Evolutionary conservation across 495 filamentous ascomycete genomes (phyloP).

Genomic region (Penicillium angulare): DNA sequence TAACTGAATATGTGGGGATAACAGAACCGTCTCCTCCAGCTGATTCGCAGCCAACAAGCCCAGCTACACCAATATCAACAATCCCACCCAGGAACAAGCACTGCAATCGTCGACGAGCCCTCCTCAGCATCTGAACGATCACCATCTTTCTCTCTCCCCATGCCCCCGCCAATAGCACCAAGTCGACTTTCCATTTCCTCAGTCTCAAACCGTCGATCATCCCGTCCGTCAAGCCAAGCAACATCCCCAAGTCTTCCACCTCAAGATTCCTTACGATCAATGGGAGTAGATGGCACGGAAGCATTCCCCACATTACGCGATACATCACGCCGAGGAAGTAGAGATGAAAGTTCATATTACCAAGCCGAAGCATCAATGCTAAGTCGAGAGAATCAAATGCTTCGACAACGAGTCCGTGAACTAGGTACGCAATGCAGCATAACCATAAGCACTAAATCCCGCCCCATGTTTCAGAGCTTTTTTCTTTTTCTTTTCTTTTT

Average conservation of each 20-base stretch:
- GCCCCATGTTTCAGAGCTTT: too few relatives aligned
- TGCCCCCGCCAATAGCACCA: constrained; percentile 31
- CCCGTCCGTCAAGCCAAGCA: constrained; percentile 34
- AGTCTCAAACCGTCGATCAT: constrained; percentile 52
- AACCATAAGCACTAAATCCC: neutral
- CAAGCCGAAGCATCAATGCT: constrained; percentile 89
- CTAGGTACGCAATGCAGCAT: constrained; percentile 42
- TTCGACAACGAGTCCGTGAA: constrained; percentile 80
- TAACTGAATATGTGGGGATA: constrained; percentile 21
- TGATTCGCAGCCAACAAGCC: constrained; percentile 84
- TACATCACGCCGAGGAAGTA: constrained; percentile 41
- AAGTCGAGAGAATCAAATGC: constrained; percentile 89
- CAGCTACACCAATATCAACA: constrained; percentile 69
- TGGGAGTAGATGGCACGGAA: constrained; percentile 28
- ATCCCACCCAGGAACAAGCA: constrained; percentile 23
- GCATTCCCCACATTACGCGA: constrained; percentile 29
- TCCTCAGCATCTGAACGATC: constrained; percentile 65
- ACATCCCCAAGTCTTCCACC: constrained; percentile 39
- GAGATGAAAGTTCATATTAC: constrained; percentile 84
- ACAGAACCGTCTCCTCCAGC: constrained; percentile 84
- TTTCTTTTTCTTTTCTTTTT: too few relatives aligned
- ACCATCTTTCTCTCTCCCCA: constrained; percentile 45
- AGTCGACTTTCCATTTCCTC: constrained; percentile 35
- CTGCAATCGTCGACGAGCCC: constrained; percentile 64
- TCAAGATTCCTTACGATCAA: constrained; percentile 24